phyloP scores from a whole-genome alignment of 225 moss, liverwort and hornwort species.

The Pleurozium schreberi region DNA sequence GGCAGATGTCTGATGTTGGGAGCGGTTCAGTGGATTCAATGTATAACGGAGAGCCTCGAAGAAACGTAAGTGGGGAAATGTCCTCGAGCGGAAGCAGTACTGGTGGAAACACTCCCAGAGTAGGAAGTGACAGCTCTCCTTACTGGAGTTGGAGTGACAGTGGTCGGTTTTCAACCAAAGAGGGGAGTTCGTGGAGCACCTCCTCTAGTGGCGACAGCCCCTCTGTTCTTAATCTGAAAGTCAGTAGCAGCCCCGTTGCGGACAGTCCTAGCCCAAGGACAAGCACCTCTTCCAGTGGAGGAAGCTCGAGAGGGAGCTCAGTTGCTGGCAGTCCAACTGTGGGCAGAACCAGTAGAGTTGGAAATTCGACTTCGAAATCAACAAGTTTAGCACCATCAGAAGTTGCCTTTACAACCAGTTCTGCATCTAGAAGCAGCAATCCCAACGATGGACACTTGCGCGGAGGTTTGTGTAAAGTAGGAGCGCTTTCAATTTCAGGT shows the following conservation, averaged over 20 bases:
- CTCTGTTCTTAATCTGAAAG: conserved; percentile 26
- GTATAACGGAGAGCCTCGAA: conserved; percentile 24
- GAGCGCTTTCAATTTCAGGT: conserved; percentile 22
- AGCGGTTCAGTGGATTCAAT: conserved; percentile 21
- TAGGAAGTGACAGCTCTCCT: conserved; percentile 30
- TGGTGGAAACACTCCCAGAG: conserved; percentile 29
- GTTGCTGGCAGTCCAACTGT: conserved; percentile 44
- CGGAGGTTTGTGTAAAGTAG: conserved; percentile 1
- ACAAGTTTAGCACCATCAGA: conserved; percentile 4
- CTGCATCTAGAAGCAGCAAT: conserved; percentile 14
- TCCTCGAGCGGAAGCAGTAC: conserved; percentile 41
- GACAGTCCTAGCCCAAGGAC: conserved; percentile 40
- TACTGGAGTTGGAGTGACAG: conserved; percentile 44
- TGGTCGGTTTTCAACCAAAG: conserved; percentile 39
- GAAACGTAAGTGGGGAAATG: conserved; percentile 37
- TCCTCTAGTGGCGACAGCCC: conserved; percentile 38
- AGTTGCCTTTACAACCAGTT: not conserved
- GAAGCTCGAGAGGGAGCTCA: conserved; percentile 40
- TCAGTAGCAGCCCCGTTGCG: conserved; percentile 21
- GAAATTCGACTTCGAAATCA: conserved; percentile 18
- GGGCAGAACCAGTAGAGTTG: conserved; percentile 16
- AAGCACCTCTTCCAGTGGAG: conserved; percentile 35
- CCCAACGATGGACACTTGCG: conserved; percentile 12
- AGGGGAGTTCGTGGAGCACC: conserved; percentile 19
- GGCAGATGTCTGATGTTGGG: conserved; percentile 35